These are phyloP conservation scores for Rosa hybrid DNA, from an alignment of 331 rosid species.

Conservation along the genomic window DNA sequence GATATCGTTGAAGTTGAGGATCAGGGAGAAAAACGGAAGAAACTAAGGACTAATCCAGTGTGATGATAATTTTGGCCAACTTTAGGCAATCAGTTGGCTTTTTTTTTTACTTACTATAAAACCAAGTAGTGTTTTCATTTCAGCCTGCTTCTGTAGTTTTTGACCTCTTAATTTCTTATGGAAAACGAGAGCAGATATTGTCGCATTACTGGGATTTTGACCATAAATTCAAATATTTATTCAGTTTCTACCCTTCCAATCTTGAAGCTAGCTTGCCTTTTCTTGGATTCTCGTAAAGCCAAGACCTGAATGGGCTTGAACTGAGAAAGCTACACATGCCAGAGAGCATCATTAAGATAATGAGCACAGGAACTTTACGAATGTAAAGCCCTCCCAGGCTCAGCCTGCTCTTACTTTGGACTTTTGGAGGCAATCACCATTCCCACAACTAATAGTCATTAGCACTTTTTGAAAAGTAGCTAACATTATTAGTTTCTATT, in stretches of 20 bases:
- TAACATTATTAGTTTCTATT: conserved; percentile 21
- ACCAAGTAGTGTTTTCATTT: not conserved
- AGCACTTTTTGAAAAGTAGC: conserved; percentile 12
- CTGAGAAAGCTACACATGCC: conserved; percentile 6
- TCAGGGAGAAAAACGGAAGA: too few species aligned
- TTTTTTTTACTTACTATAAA: not conserved
- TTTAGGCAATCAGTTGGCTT: not conserved
- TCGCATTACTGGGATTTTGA: not conserved
- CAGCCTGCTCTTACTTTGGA: conserved; percentile 5
- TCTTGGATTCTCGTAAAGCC: not conserved
- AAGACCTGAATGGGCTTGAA: not conserved
- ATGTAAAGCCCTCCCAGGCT: not conserved
- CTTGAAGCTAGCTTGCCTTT: not conserved
- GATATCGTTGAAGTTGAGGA: too few species aligned
- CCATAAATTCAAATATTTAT: not conserved
- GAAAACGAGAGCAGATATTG: not conserved
- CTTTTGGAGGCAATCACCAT: conserved; percentile 2
- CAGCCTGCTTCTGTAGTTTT: not conserved
- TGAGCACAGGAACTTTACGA: not conserved
- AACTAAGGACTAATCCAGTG: too few species aligned
- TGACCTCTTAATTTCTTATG: not conserved
- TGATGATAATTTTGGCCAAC: too few species aligned
- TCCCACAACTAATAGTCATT: conserved; percentile 16
- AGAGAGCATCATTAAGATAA: not conserved
- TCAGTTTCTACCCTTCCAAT: not conserved